Conservation (phyloP, 2,329 filamentous ascomycete species). For the Monosporascus ibericus region DNA sequence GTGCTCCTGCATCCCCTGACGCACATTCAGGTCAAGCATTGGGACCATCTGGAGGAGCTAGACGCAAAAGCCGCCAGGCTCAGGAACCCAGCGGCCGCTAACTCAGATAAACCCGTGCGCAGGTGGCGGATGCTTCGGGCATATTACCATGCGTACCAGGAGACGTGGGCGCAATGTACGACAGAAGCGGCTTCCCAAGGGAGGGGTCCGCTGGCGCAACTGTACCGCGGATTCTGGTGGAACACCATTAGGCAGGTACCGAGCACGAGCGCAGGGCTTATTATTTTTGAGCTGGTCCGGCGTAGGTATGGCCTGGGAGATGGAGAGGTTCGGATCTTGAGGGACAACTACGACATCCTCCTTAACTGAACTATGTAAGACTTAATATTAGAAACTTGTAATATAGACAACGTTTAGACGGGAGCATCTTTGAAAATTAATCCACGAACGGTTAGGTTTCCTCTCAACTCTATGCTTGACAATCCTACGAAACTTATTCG, state of each 20-base stretch:
- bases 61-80: conserved; percentile 53
- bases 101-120: conserved; percentile 27
- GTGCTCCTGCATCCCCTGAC: conserved; percentile 64
- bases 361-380: conserved; percentile 33
- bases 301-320: conserved; percentile 62
- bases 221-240: conserved; percentile 68
- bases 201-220: conserved; percentile 52
- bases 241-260: conserved; percentile 68
- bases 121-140: conserved; percentile 51
- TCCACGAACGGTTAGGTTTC: no score
- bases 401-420: no score
- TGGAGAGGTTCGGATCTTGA: conserved; percentile 58
- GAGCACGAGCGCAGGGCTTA: conserved; percentile 68
- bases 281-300: conserved; percentile 72
- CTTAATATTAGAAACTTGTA: neutral
- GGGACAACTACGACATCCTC: conserved; percentile 67
- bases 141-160: conserved; percentile 66
- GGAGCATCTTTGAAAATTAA: no score
- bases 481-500: no score
- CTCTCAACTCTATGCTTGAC: no score
- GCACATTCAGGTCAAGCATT: conserved; percentile 66
- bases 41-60: conserved; percentile 65
- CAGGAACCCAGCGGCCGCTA: conserved; percentile 25
- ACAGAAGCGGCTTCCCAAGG: conserved; percentile 51
- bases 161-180: conserved; percentile 57